phyloP scores from a whole-genome alignment of 306 rosid genomes.

The Inga leiocalycina region DNA sequence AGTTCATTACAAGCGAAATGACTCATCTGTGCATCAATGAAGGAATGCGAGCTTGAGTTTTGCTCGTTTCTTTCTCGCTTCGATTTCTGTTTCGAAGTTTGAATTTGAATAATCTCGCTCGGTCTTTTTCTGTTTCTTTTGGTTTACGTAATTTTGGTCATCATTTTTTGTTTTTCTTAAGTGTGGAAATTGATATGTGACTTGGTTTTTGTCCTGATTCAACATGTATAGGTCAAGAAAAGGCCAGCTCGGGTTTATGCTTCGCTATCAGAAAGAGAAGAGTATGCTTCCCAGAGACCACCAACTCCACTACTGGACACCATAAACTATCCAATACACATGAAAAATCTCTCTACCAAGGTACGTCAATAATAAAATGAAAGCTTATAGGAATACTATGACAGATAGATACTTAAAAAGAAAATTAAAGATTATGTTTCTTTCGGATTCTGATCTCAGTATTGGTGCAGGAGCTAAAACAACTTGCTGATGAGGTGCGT shows the following conservation, averaged over 20 bases:
- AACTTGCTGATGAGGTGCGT: conserved; percentile 85
- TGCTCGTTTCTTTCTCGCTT: background rate
- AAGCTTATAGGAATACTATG: conserved; percentile 7
- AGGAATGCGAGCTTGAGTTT: conserved; percentile 19
- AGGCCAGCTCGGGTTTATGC: conserved; percentile 62
- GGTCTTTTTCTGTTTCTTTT: background rate
- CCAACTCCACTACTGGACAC: conserved; percentile 95
- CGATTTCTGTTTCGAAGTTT: background rate
- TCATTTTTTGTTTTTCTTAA: conserved; percentile 16
- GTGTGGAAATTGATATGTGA: background rate
- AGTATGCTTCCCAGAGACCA: conserved; percentile 76
- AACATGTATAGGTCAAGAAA: conserved; percentile 53
- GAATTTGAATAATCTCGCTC: conserved; percentile 4
- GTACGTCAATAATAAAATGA: conserved; percentile 36
- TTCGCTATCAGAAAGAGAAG: conserved; percentile 75
- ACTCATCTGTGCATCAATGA: background rate
- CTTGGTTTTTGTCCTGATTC: conserved; percentile 34
- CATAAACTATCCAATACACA: conserved; percentile 85
- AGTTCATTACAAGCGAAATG: background rate
- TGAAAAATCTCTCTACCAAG: conserved; percentile 94
- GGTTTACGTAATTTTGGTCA: background rate
- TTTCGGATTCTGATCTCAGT: background rate
- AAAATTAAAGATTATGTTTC: background rate
- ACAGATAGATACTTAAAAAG: background rate
- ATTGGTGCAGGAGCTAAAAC: conserved; percentile 79